These are phyloP conservation scores for Aspergillus sp. DNA, from an alignment of 2,329 filamentous ascomycete species.

Conservation along the genomic window DNA sequence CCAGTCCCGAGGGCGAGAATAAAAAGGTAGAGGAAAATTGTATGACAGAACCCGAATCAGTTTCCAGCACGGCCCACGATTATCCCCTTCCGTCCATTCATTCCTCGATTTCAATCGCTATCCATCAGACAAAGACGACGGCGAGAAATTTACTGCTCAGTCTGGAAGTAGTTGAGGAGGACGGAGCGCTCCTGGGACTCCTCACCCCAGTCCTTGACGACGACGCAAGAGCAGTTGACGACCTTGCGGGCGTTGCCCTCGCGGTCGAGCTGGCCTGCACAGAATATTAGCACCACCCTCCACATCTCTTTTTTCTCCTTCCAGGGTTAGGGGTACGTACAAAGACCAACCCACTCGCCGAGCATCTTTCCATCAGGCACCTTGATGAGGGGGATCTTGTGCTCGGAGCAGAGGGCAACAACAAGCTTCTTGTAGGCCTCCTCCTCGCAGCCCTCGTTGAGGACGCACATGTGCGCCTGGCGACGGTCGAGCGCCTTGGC, in stretches of 20 bases:
- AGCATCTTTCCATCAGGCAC: conserved; percentile 99
- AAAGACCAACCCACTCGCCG: conserved; percentile 99
- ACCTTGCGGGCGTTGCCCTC: conserved; percentile 99
- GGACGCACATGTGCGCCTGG: conserved; percentile 99
- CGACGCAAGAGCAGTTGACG: conserved; percentile 99
- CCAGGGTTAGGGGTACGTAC: conserved; percentile 62
- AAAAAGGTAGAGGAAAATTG: no score
- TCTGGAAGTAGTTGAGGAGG: conserved; percentile 99
- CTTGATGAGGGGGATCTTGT: conserved; percentile 99
- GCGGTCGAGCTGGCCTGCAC: conserved; percentile 91
- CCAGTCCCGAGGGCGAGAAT: neutral
- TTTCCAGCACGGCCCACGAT: neutral
- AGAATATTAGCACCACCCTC: conserved; percentile 12
- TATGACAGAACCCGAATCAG: neutral
- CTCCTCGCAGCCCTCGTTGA: conserved; percentile 99
- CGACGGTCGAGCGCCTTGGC: conserved; percentile 98
- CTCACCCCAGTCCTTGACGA: conserved; percentile 99
- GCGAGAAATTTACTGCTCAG: conserved; percentile 51
- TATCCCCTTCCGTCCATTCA: neutral
- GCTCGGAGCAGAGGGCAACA: conserved; percentile 96
- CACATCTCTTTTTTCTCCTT: conserved; percentile 15
- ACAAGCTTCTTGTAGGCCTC: conserved; percentile 99
- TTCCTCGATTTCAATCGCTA: neutral
- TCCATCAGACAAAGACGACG: neutral
- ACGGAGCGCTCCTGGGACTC: conserved; percentile 98